Evolutionary conservation across 352 stramenopile genomes (phyloP), one percentile per base, ranked within the genome.

Genomic region (Phytophthora hibernalis): DNA sequence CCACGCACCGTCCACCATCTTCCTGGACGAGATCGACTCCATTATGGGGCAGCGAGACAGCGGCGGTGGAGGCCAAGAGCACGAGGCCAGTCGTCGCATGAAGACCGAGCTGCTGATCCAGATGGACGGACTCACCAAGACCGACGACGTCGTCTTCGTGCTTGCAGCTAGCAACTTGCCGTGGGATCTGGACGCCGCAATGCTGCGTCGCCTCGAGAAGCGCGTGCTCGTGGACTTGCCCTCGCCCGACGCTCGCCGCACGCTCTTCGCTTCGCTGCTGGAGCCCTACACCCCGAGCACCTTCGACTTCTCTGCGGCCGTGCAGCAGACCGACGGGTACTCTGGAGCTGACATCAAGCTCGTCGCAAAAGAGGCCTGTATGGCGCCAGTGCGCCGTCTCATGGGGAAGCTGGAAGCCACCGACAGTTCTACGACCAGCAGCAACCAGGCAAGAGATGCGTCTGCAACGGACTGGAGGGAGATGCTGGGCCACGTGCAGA

Each of bases 11-110:
- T 96, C 88, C 15, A 96, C 87, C 0, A 96, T 95, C 30, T 95
- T 95, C 44, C 57, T 96, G 16, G 88, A 96, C 61, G 87, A 96
- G 54, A 94, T 96, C 48, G 88, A 96, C 55, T 95, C 88, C 12
- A 94, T 95, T 64, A 97, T 97, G 80, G 90, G 88, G 3, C 87
- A 96, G 48, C 81, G 96, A 18, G 91, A 94, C 59, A 80, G 78
- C 53, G 76, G 74, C 31, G 61, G 80, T 16, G 82, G 84, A 9
- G 85, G 85, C 3, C 86, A 94, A 68, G 87, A 96, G 61, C 87
- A 95, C 60, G 88, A 96, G 53, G 88, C 87, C 1, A 95, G 87
- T 72, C 80, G 87, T 8, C 82, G 88, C 24, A 95, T 95, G 88
- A 95, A 95, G 51, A 96, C 87, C 2, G 87, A 96, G 68, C 59